Percentiles rank a stretch among this genome's conserved stretches.
Evolutionary conservation across 2,329 filamentous ascomycete genomes (phyloP).

Genomic region (Aspergillus candidus): DNA sequence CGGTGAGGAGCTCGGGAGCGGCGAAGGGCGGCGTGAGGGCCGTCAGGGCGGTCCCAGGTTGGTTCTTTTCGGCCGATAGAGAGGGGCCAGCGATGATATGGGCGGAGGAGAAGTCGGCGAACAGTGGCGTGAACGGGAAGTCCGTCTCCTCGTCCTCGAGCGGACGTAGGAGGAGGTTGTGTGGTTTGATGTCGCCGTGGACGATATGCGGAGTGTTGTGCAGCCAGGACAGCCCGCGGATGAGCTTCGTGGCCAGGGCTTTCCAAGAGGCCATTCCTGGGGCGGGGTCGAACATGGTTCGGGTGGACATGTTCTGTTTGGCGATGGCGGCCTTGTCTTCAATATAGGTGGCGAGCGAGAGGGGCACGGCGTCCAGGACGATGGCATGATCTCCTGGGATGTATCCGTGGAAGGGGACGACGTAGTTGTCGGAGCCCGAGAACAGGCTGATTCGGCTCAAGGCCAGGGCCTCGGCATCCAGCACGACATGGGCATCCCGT

Average conservation of each 20-base stretch:
- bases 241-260: slow-evolving; percentile 35
- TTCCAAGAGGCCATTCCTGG: slow-evolving; percentile 37
- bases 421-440: slow-evolving; percentile 27
- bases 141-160: slow-evolving; percentile 5
- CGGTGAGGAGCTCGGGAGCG: slow-evolving; percentile 39
- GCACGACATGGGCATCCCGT: slow-evolving; percentile 35
- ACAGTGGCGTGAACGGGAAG: slow-evolving; percentile 38
- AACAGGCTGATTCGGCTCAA: slow-evolving; percentile 35
- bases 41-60: slow-evolving; percentile 24
- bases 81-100: slow-evolving; percentile 14
- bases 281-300: slow-evolving; percentile 43
- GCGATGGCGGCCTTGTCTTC: slow-evolving; percentile 27
- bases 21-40: slow-evolving; percentile 42
- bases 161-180: slow-evolving; percentile 38
- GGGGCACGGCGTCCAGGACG: slow-evolving; percentile 41
- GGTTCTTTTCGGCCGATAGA: slow-evolving; percentile 8
- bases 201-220: slow-evolving; percentile 37
- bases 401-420: slow-evolving; percentile 43
- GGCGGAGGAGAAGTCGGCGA: slow-evolving; percentile 42
- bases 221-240: slow-evolving; percentile 40
- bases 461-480: slow-evolving; percentile 39
- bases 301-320: slow-evolving; percentile 30
- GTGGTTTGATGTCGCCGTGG: slow-evolving; percentile 46
- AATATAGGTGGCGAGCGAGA: slow-evolving; percentile 39
- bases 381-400: slow-evolving; percentile 34